Percentiles rank a stretch among this genome's conserved stretches.
phyloP scores from a whole-genome alignment of 108 stramenopile genomes.

The Cyclostephanos tholiformis region DNA sequence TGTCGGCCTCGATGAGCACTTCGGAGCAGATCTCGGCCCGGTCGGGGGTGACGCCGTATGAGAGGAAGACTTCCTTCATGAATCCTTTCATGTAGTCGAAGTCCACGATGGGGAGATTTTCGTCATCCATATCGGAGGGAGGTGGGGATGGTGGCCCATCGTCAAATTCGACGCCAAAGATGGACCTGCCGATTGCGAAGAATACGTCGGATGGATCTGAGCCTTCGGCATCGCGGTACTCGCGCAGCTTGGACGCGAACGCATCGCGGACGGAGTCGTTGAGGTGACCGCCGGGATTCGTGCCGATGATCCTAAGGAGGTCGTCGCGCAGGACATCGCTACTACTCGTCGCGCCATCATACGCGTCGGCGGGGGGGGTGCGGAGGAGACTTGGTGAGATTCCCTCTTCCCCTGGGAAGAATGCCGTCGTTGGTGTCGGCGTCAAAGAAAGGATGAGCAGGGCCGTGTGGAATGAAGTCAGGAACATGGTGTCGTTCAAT shows the following conservation, averaged over 20 bases:
- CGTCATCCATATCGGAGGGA: slow-evolving; percentile 41
- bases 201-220: slow-evolving; percentile 46
- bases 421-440: neutral
- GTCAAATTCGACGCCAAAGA: slow-evolving; percentile 44
- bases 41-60: slow-evolving; percentile 53
- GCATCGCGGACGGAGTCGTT: slow-evolving; percentile 16
- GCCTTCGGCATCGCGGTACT: slow-evolving; percentile 38
- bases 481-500: too few relatives aligned
- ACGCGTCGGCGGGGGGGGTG: neutral
- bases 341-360: neutral
- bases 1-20: slow-evolving; percentile 70
- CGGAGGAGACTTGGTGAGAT: neutral
- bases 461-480: neutral
- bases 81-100: slow-evolving; percentile 68
- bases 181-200: slow-evolving; percentile 45
- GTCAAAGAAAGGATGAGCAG: neutral
- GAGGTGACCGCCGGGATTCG: slow-evolving; percentile 47
- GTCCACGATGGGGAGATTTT: slow-evolving; percentile 51
- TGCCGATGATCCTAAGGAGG: slow-evolving; percentile 38
- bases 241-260: slow-evolving; percentile 44
- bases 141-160: neutral
- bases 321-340: slow-evolving; percentile 25
- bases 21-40: slow-evolving; percentile 61
- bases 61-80: slow-evolving; percentile 63
- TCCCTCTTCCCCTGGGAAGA: neutral